Conservation (phyloP, 768 basidiomycete species). For the Russula olivacea region DNA sequence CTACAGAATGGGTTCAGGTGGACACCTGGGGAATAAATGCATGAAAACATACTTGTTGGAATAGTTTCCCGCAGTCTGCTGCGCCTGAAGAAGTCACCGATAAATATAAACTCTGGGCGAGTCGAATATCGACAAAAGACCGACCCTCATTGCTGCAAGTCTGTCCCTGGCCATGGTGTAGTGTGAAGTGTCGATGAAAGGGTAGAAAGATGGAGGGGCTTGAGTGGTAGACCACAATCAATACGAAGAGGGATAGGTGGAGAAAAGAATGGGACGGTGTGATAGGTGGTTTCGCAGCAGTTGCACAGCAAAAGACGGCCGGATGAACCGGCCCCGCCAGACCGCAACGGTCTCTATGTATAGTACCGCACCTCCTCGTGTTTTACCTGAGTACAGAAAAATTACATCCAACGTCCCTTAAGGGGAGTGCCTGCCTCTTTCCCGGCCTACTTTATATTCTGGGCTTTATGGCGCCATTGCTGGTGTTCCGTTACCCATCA, state of each 20-base stretch:
- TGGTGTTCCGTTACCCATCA: slow-evolving; percentile 22
- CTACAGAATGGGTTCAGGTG: slow-evolving; percentile 2
- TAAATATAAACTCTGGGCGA: slow-evolving; percentile 3
- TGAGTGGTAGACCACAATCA: slow-evolving; percentile 24
- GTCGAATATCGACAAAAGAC: slow-evolving; percentile 28
- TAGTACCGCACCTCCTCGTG: too few species aligned
- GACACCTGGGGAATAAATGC: slow-evolving; percentile 3
- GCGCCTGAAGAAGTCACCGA: slow-evolving; percentile 45
- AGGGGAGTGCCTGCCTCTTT: not conserved
- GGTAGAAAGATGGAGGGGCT: not conserved
- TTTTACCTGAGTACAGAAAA: too few species aligned
- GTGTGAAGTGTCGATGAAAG: slow-evolving; percentile 24
- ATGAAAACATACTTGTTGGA: slow-evolving; percentile 41
- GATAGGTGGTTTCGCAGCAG: not conserved
- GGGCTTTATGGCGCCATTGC: not conserved
- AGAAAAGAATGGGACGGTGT: not conserved
- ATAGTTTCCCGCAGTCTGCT: slow-evolving; percentile 50
- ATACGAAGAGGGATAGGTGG: slow-evolving; percentile 19
- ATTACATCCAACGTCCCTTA: not conserved
- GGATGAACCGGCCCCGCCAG: not conserved
- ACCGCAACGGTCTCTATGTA: not conserved
- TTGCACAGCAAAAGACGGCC: slow-evolving; percentile 7
- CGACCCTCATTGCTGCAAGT: slow-evolving; percentile 79
- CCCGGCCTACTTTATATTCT: not conserved
- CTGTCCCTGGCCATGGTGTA: slow-evolving; percentile 78